These are phyloP conservation scores for Penicillium turbatum DNA, from an alignment of 495 filamentous ascomycete species.

Conservation along the genomic window DNA sequence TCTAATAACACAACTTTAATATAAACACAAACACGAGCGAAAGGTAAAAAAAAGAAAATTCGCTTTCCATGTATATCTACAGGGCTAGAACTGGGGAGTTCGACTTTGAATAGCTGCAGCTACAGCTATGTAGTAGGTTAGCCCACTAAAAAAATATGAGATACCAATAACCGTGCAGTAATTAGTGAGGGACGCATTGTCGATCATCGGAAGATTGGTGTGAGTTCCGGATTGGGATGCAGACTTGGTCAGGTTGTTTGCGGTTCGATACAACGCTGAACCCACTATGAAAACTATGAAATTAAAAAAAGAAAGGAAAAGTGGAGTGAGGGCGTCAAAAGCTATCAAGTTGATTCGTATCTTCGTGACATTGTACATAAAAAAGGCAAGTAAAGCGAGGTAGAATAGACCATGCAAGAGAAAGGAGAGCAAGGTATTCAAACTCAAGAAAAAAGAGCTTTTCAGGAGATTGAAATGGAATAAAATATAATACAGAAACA, in stretches of 20 bases:
- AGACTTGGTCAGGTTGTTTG: not conserved
- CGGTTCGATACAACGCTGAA: not conserved
- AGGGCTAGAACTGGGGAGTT: too few species aligned
- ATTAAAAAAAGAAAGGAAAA: not conserved
- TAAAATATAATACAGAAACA: conserved; percentile 23
- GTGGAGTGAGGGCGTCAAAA: not conserved
- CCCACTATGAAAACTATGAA: not conserved
- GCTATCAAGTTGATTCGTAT: not conserved
- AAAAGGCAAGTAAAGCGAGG: not conserved
- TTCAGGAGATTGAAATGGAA: conserved; percentile 4
- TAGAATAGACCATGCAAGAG: not conserved
- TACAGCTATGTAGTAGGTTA: too few species aligned
- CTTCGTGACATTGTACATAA: not conserved
- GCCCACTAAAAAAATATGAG: not conserved
- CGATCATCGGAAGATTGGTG: not conserved
- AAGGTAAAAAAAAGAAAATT: not conserved
- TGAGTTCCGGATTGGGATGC: not conserved
- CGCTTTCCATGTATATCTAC: not conserved
- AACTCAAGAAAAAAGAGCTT: too few species aligned
- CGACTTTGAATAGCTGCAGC: not conserved
- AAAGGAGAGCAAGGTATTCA: not conserved
- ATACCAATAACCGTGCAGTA: not conserved
- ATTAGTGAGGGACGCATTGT: not conserved
- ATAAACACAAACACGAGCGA: not conserved
- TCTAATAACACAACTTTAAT: too few species aligned